Evolutionary conservation across 2,329 filamentous ascomycete genomes (phyloP).

Genomic region (Venturia effusa): DNA sequence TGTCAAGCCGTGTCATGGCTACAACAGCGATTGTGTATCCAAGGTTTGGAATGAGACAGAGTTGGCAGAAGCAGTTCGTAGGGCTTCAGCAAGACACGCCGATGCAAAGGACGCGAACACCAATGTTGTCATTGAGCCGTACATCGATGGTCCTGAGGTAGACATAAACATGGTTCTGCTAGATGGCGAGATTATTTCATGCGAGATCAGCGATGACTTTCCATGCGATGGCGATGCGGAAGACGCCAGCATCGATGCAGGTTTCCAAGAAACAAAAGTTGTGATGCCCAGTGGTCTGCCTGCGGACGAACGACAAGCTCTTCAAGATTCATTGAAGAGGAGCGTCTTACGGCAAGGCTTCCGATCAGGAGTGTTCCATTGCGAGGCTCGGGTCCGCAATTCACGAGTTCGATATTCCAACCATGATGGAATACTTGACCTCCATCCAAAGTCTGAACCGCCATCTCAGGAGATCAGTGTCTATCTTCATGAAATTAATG

Average conservation of each 20-base stretch:
- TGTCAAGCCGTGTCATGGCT: constrained; percentile 26
- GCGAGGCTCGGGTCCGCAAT: constrained; percentile 20
- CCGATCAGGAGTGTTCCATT: constrained; percentile 19
- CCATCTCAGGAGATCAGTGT: constrained; percentile 1
- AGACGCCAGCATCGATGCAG: neutral
- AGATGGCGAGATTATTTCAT: constrained; percentile 31
- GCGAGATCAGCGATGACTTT: constrained; percentile 30
- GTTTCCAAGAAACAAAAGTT: constrained; percentile 16
- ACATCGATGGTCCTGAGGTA: constrained; percentile 32
- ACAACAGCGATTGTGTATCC: constrained; percentile 23
- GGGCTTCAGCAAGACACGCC: constrained; percentile 10
- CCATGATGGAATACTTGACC: constrained; percentile 14
- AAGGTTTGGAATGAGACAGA: constrained; percentile 19
- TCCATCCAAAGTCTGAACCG: constrained; percentile 4
- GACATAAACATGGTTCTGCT: constrained; percentile 31
- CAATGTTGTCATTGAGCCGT: constrained; percentile 23
- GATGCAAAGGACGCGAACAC: neutral
- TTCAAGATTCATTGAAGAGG: constrained; percentile 15
- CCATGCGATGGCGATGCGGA: constrained; percentile 21
- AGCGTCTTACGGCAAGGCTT: constrained; percentile 18
- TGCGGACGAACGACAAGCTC: constrained; percentile 14
- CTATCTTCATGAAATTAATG: constrained; percentile 20
- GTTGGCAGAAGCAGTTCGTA: constrained; percentile 14
- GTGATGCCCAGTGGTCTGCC: constrained; percentile 18
- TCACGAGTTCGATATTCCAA: constrained; percentile 14